Base-by-base conservation (phyloP, 305 asterid species). In the Salvia sclarea region DNA sequence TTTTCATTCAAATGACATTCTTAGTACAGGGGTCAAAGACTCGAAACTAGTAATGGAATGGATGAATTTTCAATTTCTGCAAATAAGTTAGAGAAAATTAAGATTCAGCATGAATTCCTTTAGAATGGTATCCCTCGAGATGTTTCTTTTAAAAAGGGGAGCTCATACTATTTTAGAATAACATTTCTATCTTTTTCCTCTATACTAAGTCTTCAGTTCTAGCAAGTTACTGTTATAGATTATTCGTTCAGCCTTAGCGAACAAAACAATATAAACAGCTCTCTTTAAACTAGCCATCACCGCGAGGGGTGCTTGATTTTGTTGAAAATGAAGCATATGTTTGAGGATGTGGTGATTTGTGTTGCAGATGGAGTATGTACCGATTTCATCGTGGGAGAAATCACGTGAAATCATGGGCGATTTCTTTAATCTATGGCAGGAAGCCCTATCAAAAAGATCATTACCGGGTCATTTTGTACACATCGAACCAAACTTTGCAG, bases 381-480 rank as follows among this genome's bases (percentile, higher is more conserved):
- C 97, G 12, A 80, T 90, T 38, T 93, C 97, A 61, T 93, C 97
- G n/a, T 91, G 98, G 97, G 88, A 83, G 71, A 90, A 84, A 73
- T 87, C 97, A 0, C 98, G 88, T 59, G 77, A 85, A 61, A 75
- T 90, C 67, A 88, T 93, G 96, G 95, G 82, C 0, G 96, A 88
- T 68, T 90, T 87, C 87, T 87, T 86, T 11, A 95, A 93, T 64
- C 79, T 88, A 37, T 93, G 96, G 98, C 88, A 83, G 57, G 98
- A 93, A 72, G 86, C 92, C 58, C 86, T 93, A 18, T 72, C 86
- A 11, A 93, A 88, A 80, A 83, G 97, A 84, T 87, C 95, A 16
- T 72, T 90, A 58, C 92, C 95, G 2, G 97, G 98, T 74, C 98
- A 93, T 78, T 90, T 93, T 61, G 89, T 86, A 70, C 98, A 93